Base-by-base conservation (phyloP, 352 stramenopile species). In the Phytopythium oedochilum region DNA sequence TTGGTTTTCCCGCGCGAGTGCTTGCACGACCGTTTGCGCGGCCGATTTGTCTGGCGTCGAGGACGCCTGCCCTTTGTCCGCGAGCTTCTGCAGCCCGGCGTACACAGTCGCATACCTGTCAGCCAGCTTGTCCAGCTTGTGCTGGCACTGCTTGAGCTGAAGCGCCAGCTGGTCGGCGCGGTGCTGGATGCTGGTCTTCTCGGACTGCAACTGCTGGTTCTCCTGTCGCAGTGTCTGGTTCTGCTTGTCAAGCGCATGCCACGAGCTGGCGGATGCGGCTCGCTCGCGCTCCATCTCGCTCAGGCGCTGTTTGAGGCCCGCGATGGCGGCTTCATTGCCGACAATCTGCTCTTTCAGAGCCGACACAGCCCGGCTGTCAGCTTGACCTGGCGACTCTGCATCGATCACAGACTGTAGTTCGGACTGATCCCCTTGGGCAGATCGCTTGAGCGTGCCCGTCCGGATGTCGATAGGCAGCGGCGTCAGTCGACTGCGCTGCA, bases 61-160 rank as follows among this genome's bases (percentile, higher is more conserved):
- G 15, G 40, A n/a, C 38, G 38, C 48, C 39, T 69, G 66, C 20
- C 66, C 61, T 15, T 69, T 66, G 23, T 86, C 74, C 3, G 66
- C 59, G 5, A 91, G 60, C 49, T 79, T 88, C 44, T 86, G 68
- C 20, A 92, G 53, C 36, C 69, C 84, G 17, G 60, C 57, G 44
- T 88, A 89, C 31, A 78, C 75, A 5, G 46, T 60, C 11, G 78
- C 54, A 40, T 86, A 92, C 4, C 71, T 50, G 20, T 80, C 65
- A 26, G 78, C 73, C n/a, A 92, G 71, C 42, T 86, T 89, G 45
- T 86, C 73, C 57, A 78, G 86, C 22, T 77, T 70, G 40, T 87
- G 73, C 18, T 77, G 80, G 43, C 88, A 75, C 53, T 80, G 60
- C 15, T 78, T 42, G 28, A 71, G 66, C 3, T 67, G 57, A 26